phyloP scores from a whole-genome alignment of 1,139 yeast species.

The Pichia inconspicua region DNA sequence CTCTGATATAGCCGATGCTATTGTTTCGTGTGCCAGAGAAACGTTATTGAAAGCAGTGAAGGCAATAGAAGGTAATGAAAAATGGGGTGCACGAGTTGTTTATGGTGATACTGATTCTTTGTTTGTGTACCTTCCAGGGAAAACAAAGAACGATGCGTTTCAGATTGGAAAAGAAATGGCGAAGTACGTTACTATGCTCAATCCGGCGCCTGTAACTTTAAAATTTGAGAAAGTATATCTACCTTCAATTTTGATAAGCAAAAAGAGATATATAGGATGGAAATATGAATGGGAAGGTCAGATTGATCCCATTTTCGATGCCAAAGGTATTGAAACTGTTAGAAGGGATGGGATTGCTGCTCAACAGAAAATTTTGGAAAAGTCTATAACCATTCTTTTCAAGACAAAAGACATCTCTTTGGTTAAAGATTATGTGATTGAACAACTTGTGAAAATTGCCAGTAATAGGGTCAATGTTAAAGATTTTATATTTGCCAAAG shows the following conservation, averaged over 20 bases:
- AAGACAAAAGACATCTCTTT: constrained; percentile 62
- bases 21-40: constrained; percentile 87
- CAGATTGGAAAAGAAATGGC: constrained; percentile 67
- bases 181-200: constrained; percentile 46
- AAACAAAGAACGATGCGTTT: constrained; percentile 70
- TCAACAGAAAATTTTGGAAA: constrained; percentile 74
- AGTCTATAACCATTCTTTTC: constrained; percentile 58
- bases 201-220: constrained; percentile 74
- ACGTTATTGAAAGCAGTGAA: constrained; percentile 65
- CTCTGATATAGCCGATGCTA: constrained; percentile 88
- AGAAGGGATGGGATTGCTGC: constrained; percentile 93
- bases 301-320: constrained; percentile 65
- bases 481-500: constrained; percentile 89
- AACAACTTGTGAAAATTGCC: constrained; percentile 60
- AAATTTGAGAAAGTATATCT: constrained; percentile 91
- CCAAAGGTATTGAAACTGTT: constrained; percentile 93
- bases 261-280: constrained; percentile 86
- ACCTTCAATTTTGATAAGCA: constrained; percentile 75
- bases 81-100: constrained; percentile 87
- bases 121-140: constrained; percentile 86
- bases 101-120: constrained; percentile 96
- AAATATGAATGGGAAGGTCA: constrained; percentile 58
- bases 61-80: constrained; percentile 47
- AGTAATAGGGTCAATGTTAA: constrained; percentile 56
- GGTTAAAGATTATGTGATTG: constrained; percentile 57